phyloP scores from a whole-genome alignment of 1,284 basidiomycete species.

The Microbotryum saponariae region DNA sequence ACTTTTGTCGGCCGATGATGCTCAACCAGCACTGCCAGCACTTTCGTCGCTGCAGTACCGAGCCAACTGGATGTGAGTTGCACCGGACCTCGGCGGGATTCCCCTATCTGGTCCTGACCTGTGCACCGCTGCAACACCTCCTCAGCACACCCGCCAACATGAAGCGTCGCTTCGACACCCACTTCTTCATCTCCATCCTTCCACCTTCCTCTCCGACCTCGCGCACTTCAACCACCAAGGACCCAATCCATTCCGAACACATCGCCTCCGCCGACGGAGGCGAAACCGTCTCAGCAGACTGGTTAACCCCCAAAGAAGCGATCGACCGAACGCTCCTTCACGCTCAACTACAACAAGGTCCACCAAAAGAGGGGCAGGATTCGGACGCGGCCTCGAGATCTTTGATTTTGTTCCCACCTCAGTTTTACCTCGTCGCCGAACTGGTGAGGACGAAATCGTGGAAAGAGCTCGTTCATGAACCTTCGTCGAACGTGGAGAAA shows the following conservation, averaged over 20 bases:
- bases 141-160: constrained; percentile 20
- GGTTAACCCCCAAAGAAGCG: constrained; percentile 30
- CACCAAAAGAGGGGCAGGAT: neutral
- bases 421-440: constrained; percentile 33
- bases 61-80: constrained; percentile 29
- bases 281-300: constrained; percentile 25
- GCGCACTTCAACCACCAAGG: neutral
- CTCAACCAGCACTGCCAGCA: neutral
- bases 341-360: constrained; percentile 5
- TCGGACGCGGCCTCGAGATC: neutral
- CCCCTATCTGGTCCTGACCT: no score
- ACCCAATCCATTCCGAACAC: constrained; percentile 4
- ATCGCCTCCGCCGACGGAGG: constrained; percentile 20
- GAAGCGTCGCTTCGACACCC: constrained; percentile 35
- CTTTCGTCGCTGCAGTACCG: constrained; percentile 15
- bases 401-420: constrained; percentile 32
- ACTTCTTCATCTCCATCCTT: constrained; percentile 34
- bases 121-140: neutral
- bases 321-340: constrained; percentile 20
- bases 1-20: neutral
- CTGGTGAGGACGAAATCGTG: constrained; percentile 15
- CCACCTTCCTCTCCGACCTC: constrained; percentile 12
- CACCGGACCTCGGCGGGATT: neutral
- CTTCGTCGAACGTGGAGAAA: neutral
- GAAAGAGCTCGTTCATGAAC: neutral